Evolutionary conservation across 1,284 basidiomycete species (phyloP), one percentile per base, ranked within the genome.

Genomic region (Ustilago cynodontis): DNA sequence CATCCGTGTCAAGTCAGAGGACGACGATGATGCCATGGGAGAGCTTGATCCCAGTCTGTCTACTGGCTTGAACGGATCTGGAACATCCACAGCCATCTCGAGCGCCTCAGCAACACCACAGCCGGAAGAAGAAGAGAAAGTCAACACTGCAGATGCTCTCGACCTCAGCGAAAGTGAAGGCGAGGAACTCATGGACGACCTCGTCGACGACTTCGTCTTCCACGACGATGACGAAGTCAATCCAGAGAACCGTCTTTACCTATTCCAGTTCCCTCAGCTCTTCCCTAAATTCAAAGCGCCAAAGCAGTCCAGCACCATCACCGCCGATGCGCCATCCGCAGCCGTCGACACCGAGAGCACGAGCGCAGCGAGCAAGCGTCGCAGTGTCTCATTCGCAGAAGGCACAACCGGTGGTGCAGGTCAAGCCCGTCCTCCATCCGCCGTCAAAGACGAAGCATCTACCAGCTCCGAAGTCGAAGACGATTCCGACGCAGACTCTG

Each of bases 261-360:
- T 95, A 76, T 96, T 97, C 88, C 95, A 96, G 86, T 96, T 98
- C 84, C 95, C 95, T 0, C 87, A 89, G n/a, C 91, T 93, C 0
- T 95, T 97, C 87, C 94, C 95, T 0, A 89, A 88, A 16, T 96
- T 95, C 59, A 66, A 66, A 26, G 45, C 57, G 9, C 47, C 56
- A n/a, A 74, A 66, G 41, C 31, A 53, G 22, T 14, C 47, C 14
- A 33, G 43, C 18, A 13, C 39, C 18, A 55, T 37, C 33, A 41
- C 26, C 10, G 33, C 52, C 6, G 26, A 35, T 7, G 60, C 68
- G 51, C 9, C 56, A 43, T 14, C 58, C 58, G 31, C 52, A 31
- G 16, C 45, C 6, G 18, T 53, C 3, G 33, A 49, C 3, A 26
- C 58, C 8, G 54, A 47, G 18, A 10, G 6, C 18, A 35, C 24